phyloP scores from a whole-genome alignment of 176 grass and related monocot genomes.

The Calamus simplicifolius region DNA sequence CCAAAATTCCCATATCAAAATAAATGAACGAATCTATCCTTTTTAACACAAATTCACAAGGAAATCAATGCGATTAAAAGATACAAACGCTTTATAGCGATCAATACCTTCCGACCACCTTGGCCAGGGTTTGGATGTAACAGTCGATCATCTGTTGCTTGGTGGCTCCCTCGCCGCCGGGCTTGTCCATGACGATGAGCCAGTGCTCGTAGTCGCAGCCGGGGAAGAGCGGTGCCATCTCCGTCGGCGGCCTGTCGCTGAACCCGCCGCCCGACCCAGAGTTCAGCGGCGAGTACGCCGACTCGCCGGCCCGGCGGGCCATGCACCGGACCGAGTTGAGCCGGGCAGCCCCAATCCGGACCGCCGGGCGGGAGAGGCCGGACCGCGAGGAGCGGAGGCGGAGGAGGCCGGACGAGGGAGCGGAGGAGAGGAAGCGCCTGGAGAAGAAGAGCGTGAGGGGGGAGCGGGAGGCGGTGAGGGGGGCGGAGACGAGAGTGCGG shows the following conservation, averaged over 20 bases:
- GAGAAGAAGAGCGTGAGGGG: conserved; percentile 26
- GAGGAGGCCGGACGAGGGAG: neutral
- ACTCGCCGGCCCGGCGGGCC: conserved; percentile 34
- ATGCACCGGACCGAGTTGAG: conserved; percentile 37
- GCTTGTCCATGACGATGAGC: conserved; percentile 99
- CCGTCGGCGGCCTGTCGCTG: conserved; percentile 56
- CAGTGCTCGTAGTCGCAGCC: conserved; percentile 99
- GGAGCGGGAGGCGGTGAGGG: neutral
- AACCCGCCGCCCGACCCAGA: conserved; percentile 13
- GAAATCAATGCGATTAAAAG: too few species aligned
- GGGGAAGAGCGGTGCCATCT: conserved; percentile 85
- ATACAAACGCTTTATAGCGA: neutral
- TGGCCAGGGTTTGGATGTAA: conserved; percentile 85
- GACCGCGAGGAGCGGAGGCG: conserved; percentile 16
- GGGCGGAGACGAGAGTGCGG: conserved; percentile 17
- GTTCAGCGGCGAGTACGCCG: conserved; percentile 17
- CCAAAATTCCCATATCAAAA: too few species aligned
- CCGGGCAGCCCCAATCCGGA: conserved; percentile 19
- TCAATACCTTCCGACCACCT: conserved; percentile 77
- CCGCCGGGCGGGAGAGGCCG: conserved; percentile 9
- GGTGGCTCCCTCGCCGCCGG: conserved; percentile 66
- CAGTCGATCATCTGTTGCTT: conserved; percentile 99
- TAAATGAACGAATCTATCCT: too few species aligned
- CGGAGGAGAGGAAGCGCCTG: conserved; percentile 22
- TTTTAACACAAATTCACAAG: too few species aligned